Conservation (phyloP, 176 grass and related monocot species). For the Paspalum vaginatum region DNA sequence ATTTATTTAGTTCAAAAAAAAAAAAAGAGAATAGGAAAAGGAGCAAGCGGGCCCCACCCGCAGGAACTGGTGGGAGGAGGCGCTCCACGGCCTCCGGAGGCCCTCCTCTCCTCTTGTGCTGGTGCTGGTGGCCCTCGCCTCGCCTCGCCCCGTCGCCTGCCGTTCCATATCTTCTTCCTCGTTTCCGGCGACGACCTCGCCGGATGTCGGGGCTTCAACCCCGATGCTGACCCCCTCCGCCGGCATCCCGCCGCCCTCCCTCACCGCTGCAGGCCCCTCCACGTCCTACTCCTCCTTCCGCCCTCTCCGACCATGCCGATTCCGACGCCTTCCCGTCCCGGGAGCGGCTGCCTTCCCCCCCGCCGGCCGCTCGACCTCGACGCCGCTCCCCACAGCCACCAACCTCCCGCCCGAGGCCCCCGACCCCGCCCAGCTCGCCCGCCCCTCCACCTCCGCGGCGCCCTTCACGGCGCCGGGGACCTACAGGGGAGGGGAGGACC, state of each 20-base stretch:
- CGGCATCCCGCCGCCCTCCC: conserved; percentile 37
- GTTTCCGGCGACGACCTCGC: conserved; percentile 26
- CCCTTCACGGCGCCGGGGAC: conserved; percentile 31
- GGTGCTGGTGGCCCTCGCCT: no score
- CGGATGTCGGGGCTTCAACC: conserved; percentile 49
- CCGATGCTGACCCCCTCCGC: conserved; percentile 55
- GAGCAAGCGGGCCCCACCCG: no score
- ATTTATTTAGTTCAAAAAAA: no score
- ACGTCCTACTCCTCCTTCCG: not conserved
- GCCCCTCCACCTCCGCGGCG: conserved; percentile 13
- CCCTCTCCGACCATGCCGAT: not conserved
- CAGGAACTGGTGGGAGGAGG: no score
- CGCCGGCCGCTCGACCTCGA: not conserved
- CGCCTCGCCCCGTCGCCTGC: no score
- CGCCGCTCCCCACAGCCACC: not conserved
- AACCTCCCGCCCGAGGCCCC: not conserved
- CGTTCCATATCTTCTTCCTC: no score
- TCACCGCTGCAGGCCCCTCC: conserved; percentile 17
- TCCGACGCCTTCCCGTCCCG: conserved; percentile 7
- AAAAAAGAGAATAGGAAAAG: no score
- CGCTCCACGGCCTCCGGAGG: no score
- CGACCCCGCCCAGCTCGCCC: not conserved
- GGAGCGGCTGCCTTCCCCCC: conserved; percentile 32
- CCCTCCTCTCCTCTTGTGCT: no score
- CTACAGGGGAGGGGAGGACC: conserved; percentile 62